Percentiles rank a stretch among this genome's conserved stretches.
These are phyloP conservation scores for Penicillium longicatenatum DNA, from an alignment of 495 filamentous ascomycete genomes.

Conservation along the genomic window DNA sequence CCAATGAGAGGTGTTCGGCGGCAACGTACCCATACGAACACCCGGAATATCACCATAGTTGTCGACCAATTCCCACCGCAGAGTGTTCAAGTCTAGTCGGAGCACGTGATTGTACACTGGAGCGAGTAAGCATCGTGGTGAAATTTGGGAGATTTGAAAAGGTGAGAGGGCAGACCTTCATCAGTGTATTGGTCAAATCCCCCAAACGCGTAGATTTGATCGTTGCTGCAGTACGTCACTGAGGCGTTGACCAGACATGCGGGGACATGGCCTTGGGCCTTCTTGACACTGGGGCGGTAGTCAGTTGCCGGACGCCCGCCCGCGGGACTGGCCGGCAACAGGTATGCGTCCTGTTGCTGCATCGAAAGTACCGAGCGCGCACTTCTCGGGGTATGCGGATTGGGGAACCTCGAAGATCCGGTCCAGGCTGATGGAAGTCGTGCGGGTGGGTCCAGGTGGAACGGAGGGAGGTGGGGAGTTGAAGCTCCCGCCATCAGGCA, in stretches of 20 bases:
- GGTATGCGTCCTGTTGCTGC: conserved; percentile 68
- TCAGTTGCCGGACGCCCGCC: conserved; percentile 64
- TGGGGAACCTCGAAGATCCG: conserved; percentile 31
- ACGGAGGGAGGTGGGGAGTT: conserved; percentile 23
- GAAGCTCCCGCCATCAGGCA: conserved; percentile 19
- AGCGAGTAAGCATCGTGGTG: neutral
- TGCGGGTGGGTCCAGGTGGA: conserved; percentile 41
- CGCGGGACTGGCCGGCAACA: conserved; percentile 78
- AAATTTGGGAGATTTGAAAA: neutral
- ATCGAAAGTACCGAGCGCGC: conserved; percentile 26
- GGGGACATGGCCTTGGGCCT: conserved; percentile 81
- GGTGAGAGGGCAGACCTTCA: conserved; percentile 57
- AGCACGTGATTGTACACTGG: conserved; percentile 97
- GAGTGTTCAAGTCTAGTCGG: conserved; percentile 76
- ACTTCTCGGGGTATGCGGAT: conserved; percentile 25
- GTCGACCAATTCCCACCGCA: conserved; percentile 94
- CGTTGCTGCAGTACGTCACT: conserved; percentile 93
- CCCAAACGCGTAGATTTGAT: conserved; percentile 96
- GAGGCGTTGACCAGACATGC: conserved; percentile 97
- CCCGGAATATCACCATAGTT: conserved; percentile 99
- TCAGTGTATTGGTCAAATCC: conserved; percentile 99
- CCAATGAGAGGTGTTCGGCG: conserved; percentile 23
- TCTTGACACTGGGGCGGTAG: conserved; percentile 79
- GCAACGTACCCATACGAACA: conserved; percentile 82
- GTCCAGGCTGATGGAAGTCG: conserved; percentile 29